Conservation (phyloP, 1,284 basidiomycete genomes). For the Sanghuangporus baumii region DNA sequence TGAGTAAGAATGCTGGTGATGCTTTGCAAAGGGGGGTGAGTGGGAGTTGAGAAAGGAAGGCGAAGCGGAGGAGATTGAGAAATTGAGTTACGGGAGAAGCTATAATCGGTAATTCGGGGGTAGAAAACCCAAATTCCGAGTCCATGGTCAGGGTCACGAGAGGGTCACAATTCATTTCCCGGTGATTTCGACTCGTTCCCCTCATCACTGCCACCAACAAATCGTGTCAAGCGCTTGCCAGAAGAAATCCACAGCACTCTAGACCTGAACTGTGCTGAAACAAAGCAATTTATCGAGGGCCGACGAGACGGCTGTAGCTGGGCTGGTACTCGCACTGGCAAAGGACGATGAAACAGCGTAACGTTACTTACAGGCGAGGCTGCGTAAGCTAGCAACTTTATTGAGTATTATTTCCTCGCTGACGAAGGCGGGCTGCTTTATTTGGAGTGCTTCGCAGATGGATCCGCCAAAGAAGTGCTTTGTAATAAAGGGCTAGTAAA, state of each 20-base stretch:
- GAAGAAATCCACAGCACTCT: not conserved
- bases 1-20: not conserved
- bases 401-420: not conserved
- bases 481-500: not conserved
- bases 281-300: not conserved
- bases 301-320: not conserved
- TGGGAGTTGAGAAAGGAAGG: not conserved
- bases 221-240: not conserved
- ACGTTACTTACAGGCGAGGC: not conserved
- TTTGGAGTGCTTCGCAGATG: slow-evolving; percentile 6
- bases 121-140: not conserved
- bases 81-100: not conserved
- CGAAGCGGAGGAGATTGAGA: not conserved
- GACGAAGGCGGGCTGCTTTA: not conserved
- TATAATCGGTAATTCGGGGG: slow-evolving; percentile 3
- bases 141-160: not conserved
- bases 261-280: not conserved
- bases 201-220: not conserved
- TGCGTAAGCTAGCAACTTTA: not conserved
- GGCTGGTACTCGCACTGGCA: not conserved
- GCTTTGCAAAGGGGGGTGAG: not conserved
- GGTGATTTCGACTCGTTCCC: not conserved
- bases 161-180: not conserved
- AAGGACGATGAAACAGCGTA: not conserved
- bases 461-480: slow-evolving; percentile 9